Evolutionary conservation across 345 rosid species (phyloP), one percentile per base, ranked within the genome.

Genomic region (Salix udensis): DNA sequence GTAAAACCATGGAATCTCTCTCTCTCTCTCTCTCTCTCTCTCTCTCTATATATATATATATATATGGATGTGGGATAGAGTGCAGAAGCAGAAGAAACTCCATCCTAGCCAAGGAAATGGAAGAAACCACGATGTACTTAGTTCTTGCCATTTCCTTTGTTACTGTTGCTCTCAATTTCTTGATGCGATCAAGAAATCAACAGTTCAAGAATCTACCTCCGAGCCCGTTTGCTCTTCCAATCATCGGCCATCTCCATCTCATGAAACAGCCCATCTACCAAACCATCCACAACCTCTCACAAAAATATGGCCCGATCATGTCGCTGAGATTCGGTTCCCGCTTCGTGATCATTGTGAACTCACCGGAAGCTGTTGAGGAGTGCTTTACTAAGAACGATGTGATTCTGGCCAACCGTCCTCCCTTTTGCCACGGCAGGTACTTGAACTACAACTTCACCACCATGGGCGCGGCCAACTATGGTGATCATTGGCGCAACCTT

Each of bases 401-500:
- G 58, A 73, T 85, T 52, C 61, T 91, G 1, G 89, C 91, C 1
- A 78, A 86, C 67, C 87, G 90, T 2, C 89, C 89, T 8, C 61
- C 21, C 9, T 37, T 78, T 2, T 39, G 82, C 40, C 7, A 61
- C 0, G 77, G 80, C 36, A 87, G 86, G 75, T 79, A 88, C 80
- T 4, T 91, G 9, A 81, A 80, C 19, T 91, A 89, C 77, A 78
- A 88, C 77, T 21, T 70, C 67, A 84, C 88, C 21, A 75, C 75
- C n/a, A 42, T 89, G 0, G 30, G 23, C 16, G 46, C 82, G 0
- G 74, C 88, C 1, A 67, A 86, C 16, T 88, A 91, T 65, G 96
- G 92, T 2, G 90, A 91, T 18, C 92, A 85, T 36, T 91, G 93
- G 91, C 89, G 93, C 52, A 88, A 86, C 86, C 90, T 91, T 53